phyloP scores from a whole-genome alignment of 2,329 filamentous ascomycete genomes.

The Herpomyces periplanetae region DNA sequence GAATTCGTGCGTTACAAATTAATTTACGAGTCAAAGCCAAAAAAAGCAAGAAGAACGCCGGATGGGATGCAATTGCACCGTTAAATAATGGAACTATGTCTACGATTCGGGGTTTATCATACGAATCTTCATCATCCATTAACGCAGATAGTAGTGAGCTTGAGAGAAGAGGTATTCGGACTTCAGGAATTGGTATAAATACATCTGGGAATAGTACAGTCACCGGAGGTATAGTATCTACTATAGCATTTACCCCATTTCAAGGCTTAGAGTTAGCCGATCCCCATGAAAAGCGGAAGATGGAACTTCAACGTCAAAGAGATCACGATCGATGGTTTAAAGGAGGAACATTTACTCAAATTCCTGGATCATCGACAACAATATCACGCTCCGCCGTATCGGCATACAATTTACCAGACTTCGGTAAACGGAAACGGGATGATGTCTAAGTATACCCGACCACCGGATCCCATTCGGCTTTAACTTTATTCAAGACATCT shows the following conservation, averaged over 20 bases:
- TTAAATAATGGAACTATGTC: slow-evolving; percentile 27
- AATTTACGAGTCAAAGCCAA: slow-evolving; percentile 77
- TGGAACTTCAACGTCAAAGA: slow-evolving; percentile 58
- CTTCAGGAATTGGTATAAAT: slow-evolving; percentile 38
- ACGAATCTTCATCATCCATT: slow-evolving; percentile 15
- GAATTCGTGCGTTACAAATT: slow-evolving; percentile 51
- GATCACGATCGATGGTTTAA: slow-evolving; percentile 93
- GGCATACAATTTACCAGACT: too few species aligned
- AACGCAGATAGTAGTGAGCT: slow-evolving; percentile 26
- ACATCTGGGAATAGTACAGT: slow-evolving; percentile 15
- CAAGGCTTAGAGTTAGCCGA: slow-evolving; percentile 84
- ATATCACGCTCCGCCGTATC: too few species aligned
- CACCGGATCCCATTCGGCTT: too few species aligned
- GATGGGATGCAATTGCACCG: slow-evolving; percentile 31
- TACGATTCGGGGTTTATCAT: slow-evolving; percentile 38
- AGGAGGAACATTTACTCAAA: slow-evolving; percentile 76
- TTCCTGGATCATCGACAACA: too few species aligned
- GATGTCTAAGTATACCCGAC: too few species aligned
- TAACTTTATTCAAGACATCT: too few species aligned
- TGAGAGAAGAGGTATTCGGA: slow-evolving; percentile 34
- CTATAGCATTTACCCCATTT: slow-evolving; percentile 65
- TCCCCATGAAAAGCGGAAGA: slow-evolving; percentile 53
- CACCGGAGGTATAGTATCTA: slow-evolving; percentile 50
- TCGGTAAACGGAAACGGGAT: too few species aligned
- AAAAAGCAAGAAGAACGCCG: slow-evolving; percentile 71